Base-by-base conservation (phyloP, 1,139 yeast genomes). In the Hemisphaericaspora lyxosophila region DNA sequence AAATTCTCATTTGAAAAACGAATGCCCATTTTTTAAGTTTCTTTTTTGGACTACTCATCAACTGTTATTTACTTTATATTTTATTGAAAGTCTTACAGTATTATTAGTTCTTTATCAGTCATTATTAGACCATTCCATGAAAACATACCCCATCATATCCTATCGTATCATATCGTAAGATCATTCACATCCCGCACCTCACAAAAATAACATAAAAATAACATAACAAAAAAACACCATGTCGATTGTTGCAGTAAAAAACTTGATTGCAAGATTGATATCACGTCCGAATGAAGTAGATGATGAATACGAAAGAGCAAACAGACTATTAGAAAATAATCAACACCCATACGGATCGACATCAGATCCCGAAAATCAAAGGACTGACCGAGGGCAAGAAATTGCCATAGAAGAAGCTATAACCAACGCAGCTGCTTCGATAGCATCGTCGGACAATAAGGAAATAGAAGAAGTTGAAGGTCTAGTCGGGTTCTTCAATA, bases 241-340 rank as follows among this genome's bases (percentile, higher is more conserved):
- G 73, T 64, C 69, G 1, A 42, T 71, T 44, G 77, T 71, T 8
- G 62, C 67, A 13, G 45, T 70, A 31, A 71, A 71, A 47, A 70
- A 69, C 51, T 62, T 55, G 35, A 51, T 71, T 6, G 49, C 53
- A 9, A 47, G 50, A 28, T 48, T 69, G 8, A 48, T 67, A 38
- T 32, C 43, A 32, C 45, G 48, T 12, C 46, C 50, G 35, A 41
- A 43, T 22, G 67, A 59, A 36, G 66, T 57, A 14, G 69, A 60
- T 38, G 67, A 58, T 15, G 71, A 67, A 38, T 54, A 64, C 38
- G 61, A 53, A 13, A 55, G 64, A 33, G 70, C 63, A 7, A 65
- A 70, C 36, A 48, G 60, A 18, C 57, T 69, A 34, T 59, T 70
- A 35, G 60, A 63, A 22, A 53, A 57, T 34, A 59, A 62, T 45